phyloP scores from a whole-genome alignment of 129 eudicot species.

The Chrysanthemum lavandulifolium region DNA sequence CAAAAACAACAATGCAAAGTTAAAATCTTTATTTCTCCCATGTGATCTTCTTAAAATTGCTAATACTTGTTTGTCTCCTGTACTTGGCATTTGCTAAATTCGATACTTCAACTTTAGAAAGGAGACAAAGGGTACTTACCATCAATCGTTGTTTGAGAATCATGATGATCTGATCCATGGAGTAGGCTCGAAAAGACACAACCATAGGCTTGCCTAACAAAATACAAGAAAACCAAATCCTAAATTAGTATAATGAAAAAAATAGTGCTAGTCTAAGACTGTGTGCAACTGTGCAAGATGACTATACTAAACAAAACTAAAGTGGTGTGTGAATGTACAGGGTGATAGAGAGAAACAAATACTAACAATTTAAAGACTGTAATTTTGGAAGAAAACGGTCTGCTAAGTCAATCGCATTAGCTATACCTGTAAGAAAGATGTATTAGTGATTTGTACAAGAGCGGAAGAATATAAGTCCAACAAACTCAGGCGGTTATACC shows the following conservation, averaged over 20 bases:
- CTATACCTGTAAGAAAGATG: constrained; percentile 60
- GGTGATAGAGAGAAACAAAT: neutral
- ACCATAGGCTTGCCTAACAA: constrained; percentile 79
- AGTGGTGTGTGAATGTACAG: neutral
- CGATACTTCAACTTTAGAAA: neutral
- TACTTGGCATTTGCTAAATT: neutral
- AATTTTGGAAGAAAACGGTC: constrained; percentile 91
- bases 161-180: constrained; percentile 79
- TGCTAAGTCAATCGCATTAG: constrained; percentile 97
- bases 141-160: constrained; percentile 73
- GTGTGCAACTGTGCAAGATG: neutral
- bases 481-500: constrained; percentile 38
- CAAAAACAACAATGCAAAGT: too few relatives aligned
- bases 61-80: too few relatives aligned
- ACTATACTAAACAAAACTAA: neutral
- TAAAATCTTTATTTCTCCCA: too few relatives aligned
- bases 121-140: constrained; percentile 40
- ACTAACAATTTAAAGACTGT: constrained; percentile 94
- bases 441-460: constrained; percentile 1
- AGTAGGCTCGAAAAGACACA: constrained; percentile 85
- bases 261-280: neutral
- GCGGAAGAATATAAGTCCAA: neutral
- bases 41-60: too few relatives aligned
- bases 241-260: neutral
- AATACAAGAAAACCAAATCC: constrained; percentile 21